Evolutionary conservation across 441 rosid species (phyloP).

Genomic region (Aleurites moluccanus): DNA sequence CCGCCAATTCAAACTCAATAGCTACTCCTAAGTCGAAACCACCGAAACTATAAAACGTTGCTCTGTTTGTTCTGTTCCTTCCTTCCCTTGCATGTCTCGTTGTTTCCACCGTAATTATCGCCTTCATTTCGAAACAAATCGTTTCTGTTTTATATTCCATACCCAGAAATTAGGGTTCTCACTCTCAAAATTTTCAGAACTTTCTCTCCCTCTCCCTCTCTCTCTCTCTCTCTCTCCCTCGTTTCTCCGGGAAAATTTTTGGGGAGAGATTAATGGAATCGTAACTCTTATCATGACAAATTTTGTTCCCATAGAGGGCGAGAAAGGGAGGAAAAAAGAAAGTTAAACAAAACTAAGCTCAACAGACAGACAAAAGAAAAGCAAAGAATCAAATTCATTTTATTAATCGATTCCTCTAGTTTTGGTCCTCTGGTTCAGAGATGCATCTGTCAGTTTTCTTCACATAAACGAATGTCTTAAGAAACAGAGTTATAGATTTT

Average conservation of each 20-base stretch:
- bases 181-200: no score
- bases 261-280: not conserved
- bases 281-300: constrained; percentile 1
- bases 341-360: constrained; percentile 10
- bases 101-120: constrained; percentile 16
- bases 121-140: constrained; percentile 13
- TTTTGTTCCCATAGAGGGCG: constrained; percentile 18
- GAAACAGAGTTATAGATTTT: constrained; percentile 29
- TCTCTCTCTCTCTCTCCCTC: not conserved
- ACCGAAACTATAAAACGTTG: constrained; percentile 12
- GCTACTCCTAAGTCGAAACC: not conserved
- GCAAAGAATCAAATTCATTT: not conserved
- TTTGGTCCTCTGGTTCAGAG: not conserved
- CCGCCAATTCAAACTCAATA: not conserved
- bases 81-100: not conserved
- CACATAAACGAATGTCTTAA: not conserved
- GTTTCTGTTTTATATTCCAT: not conserved
- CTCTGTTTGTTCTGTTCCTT: constrained; percentile 8
- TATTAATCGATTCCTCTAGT: not conserved
- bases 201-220: not conserved
- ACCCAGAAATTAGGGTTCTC: not conserved
- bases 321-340: constrained; percentile 15
- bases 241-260: not conserved
- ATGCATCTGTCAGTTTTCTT: not conserved
- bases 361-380: constrained; percentile 5